These are phyloP conservation scores for Cryptomeria japonica DNA, from an alignment of 75 land plant species.

Conservation along the genomic window DNA sequence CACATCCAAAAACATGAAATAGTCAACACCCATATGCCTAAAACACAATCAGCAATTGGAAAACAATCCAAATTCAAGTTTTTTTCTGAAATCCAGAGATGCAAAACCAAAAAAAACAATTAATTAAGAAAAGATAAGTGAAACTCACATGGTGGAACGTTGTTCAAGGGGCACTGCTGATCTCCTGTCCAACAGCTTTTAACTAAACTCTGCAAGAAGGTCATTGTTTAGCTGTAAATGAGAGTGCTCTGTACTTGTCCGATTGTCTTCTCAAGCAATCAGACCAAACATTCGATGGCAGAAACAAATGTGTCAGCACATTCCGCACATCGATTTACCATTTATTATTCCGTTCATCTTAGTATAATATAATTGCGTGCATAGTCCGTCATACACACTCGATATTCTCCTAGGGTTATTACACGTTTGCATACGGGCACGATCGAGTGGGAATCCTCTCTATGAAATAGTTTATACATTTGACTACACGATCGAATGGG, in stretches of 20 bases:
- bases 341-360: not conserved
- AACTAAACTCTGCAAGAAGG: not conserved
- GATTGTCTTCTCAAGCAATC: not conserved
- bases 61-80: not conserved
- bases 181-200: slow-evolving; percentile 7
- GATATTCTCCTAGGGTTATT: not conserved
- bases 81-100: not conserved
- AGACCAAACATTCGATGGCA: not conserved
- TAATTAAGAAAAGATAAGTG: not conserved
- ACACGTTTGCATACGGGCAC: no score
- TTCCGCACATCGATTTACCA: not conserved
- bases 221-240: not conserved
- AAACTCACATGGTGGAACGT: slow-evolving; percentile 2
- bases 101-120: not conserved
- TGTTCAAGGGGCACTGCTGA: not conserved
- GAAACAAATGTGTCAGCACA: not conserved
- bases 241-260: not conserved
- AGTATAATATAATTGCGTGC: not conserved
- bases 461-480: not conserved
- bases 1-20: not conserved
- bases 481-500: not conserved
- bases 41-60: not conserved
- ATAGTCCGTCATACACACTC: not conserved
- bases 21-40: not conserved
- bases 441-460: no score